A percentile compares a stretch with the other conserved stretches of the same genome.
phyloP scores from a whole-genome alignment of 495 filamentous ascomycete species.

The Trichoderma gamsii region DNA sequence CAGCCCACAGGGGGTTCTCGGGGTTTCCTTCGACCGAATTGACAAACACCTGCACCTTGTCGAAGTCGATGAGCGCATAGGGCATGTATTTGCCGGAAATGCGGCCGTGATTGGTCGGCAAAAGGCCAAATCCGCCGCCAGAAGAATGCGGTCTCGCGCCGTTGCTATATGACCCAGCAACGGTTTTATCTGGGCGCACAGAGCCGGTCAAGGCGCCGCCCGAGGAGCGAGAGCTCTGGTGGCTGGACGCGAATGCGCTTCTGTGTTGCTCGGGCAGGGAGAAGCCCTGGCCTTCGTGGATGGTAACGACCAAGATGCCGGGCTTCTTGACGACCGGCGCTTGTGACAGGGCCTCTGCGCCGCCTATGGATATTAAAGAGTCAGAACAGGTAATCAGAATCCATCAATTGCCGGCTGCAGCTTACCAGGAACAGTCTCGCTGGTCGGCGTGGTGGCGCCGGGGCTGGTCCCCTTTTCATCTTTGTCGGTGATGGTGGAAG shows the following conservation, averaged over 20 bases:
- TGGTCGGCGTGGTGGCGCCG: conserved; percentile 48
- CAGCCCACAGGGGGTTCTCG: conserved; percentile 92
- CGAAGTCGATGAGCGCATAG: conserved; percentile 89
- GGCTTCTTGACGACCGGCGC: conserved; percentile 70
- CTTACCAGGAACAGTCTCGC: conserved; percentile 73
- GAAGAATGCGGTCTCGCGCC: conserved; percentile 69
- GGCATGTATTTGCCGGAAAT: conserved; percentile 77
- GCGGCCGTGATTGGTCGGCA: conserved; percentile 85
- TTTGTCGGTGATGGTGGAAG: conserved; percentile 78
- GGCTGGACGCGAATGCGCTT: conserved; percentile 48
- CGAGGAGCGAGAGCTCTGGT: conserved; percentile 64
- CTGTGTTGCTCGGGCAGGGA: conserved; percentile 81
- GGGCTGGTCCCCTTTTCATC: conserved; percentile 46
- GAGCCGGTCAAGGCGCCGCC: conserved; percentile 63
- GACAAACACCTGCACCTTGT: conserved; percentile 97
- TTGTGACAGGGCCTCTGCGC: conserved; percentile 76
- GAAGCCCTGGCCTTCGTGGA: conserved; percentile 89
- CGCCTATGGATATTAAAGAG: conserved; percentile 45
- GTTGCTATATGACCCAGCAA: conserved; percentile 58
- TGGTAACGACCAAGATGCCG: conserved; percentile 91
- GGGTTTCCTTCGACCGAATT: conserved; percentile 93
- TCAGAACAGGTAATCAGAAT: neutral
- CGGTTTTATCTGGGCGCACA: conserved; percentile 64
- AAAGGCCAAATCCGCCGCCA: conserved; percentile 74
- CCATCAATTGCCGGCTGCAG: conserved; percentile 17